These are phyloP conservation scores for Zopfia rhizophila DNA, from an alignment of 2,329 filamentous ascomycete species.

Conservation along the genomic window DNA sequence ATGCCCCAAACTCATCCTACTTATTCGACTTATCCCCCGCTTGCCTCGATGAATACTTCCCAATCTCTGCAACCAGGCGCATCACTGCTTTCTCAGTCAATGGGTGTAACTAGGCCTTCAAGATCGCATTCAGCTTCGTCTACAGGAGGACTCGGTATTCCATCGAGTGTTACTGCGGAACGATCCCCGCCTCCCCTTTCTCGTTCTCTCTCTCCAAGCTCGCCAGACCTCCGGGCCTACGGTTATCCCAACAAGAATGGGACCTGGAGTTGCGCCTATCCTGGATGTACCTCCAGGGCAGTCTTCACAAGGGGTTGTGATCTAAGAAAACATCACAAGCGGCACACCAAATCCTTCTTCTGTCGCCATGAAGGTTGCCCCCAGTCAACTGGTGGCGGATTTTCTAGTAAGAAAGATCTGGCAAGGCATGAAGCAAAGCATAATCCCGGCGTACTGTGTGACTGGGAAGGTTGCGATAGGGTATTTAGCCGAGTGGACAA, in stretches of 20 bases:
- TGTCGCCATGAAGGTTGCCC: slow-evolving; percentile 69
- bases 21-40: slow-evolving; percentile 48
- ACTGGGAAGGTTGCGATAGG: slow-evolving; percentile 67
- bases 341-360: slow-evolving; percentile 70
- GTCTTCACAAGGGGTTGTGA: slow-evolving; percentile 70
- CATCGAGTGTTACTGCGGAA: slow-evolving; percentile 37
- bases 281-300: slow-evolving; percentile 68
- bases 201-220: slow-evolving; percentile 52
- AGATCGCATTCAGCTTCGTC: slow-evolving; percentile 50
- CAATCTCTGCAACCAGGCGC: slow-evolving; percentile 37
- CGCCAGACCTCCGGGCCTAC: slow-evolving; percentile 52
- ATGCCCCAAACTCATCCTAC: slow-evolving; percentile 41
- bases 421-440: slow-evolving; percentile 71
- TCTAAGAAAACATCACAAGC: slow-evolving; percentile 70
- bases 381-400: slow-evolving; percentile 66
- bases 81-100: slow-evolving; percentile 34
- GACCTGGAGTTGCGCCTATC: slow-evolving; percentile 68
- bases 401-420: slow-evolving; percentile 71
- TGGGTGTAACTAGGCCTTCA: slow-evolving; percentile 35
- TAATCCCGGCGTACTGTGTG: slow-evolving; percentile 68
- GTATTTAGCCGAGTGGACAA: slow-evolving; percentile 71
- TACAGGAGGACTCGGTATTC: slow-evolving; percentile 31
- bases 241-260: slow-evolving; percentile 58
- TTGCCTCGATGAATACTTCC: slow-evolving; percentile 36
- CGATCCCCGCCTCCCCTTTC: slow-evolving; percentile 45